Conservation (phyloP, 306 rosid genomes). For the Rosa persica region DNA sequence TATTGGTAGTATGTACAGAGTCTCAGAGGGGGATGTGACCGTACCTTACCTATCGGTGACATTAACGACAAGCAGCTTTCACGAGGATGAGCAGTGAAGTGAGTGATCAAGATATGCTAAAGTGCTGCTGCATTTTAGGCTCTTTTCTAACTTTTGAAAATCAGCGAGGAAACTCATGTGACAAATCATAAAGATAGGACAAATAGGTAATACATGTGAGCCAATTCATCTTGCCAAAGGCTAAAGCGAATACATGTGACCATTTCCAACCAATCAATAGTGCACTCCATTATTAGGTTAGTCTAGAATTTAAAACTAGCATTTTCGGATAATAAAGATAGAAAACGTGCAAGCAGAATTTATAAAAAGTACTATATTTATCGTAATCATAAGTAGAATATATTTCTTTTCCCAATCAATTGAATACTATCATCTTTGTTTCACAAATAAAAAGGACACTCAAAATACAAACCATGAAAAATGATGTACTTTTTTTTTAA, state of each 20-base stretch:
- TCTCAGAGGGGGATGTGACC: not conserved
- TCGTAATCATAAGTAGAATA: no score
- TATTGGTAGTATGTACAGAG: no score
- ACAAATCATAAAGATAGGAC: not conserved
- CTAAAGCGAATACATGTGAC: not conserved
- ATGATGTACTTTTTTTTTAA: no score
- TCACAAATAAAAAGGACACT: no score
- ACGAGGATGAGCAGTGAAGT: not conserved
- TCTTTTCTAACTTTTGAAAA: not conserved
- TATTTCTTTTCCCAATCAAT: no score
- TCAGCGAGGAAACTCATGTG: not conserved
- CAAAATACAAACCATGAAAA: no score
- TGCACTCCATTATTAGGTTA: not conserved
- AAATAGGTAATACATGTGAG: not conserved
- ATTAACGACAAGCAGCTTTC: not conserved
- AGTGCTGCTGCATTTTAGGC: not conserved
- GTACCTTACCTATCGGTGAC: not conserved
- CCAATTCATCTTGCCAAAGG: not conserved
- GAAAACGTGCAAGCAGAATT: no score
- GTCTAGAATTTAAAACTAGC: not conserved
- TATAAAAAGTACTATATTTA: no score
- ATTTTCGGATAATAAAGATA: no score
- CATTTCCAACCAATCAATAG: not conserved
- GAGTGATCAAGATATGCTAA: no score
- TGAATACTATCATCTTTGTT: no score